A percentile compares a stretch with the other conserved stretches of the same genome.
Conservation (phyloP, 225 moss, liverwort and hornwort species). For the Neckera pumila region DNA sequence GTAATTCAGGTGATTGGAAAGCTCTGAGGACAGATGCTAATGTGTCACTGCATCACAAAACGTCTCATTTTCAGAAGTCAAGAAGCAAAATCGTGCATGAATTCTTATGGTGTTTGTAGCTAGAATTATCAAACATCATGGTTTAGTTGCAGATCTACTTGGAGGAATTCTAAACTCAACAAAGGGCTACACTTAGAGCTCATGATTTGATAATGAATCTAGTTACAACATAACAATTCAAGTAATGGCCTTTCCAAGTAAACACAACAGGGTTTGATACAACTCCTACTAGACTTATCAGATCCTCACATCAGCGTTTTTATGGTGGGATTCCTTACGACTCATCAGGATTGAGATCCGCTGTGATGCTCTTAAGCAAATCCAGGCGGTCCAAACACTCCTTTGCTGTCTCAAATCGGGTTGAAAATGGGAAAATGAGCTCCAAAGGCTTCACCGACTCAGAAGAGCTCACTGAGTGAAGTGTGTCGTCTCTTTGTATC, state of each 20-base stretch:
- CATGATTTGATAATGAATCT: background rate
- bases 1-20: no score
- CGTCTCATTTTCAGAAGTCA: background rate
- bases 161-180: background rate
- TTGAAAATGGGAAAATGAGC: background rate
- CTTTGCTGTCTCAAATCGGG: no score
- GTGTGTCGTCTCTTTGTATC: background rate
- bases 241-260: no score
- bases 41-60: background rate
- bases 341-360: background rate
- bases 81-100: background rate
- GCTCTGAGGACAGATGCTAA: background rate
- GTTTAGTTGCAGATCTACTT: background rate
- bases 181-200: background rate
- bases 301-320: background rate
- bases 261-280: background rate
- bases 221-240: background rate
- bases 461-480: no score
- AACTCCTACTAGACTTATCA: no score
- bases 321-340: background rate
- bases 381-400: background rate
- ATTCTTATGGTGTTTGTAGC: background rate
- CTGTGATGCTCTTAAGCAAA: background rate
- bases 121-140: background rate
- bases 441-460: background rate